Conservation (phyloP, 208 protist genomes). For the Trypanosoma platydactyli region DNA sequence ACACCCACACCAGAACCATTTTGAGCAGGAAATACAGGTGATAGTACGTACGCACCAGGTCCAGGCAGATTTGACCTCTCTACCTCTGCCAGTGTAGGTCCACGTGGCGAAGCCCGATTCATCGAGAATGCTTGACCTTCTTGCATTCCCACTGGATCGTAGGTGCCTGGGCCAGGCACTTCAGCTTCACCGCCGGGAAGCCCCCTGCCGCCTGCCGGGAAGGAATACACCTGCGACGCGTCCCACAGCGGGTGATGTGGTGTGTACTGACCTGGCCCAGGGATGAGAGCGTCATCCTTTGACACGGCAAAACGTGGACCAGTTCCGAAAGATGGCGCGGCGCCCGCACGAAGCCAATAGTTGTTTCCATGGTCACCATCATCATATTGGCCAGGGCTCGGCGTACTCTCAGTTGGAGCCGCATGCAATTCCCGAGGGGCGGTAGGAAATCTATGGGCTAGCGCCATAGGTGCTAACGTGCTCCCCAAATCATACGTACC, state of each 20-base stretch:
- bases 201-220: slow-evolving; percentile 11
- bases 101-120: slow-evolving; percentile 19
- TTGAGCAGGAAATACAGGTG: slow-evolving; percentile 20
- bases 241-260: slow-evolving; percentile 27
- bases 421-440: slow-evolving; percentile 23
- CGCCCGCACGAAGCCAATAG: neutral
- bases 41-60: slow-evolving; percentile 29
- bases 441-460: slow-evolving; percentile 32
- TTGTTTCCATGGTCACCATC: neutral
- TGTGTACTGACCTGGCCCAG: slow-evolving; percentile 30
- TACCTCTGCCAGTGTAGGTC: slow-evolving; percentile 14
- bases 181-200: neutral
- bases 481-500: slow-evolving; percentile 24
- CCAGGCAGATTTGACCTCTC: slow-evolving; percentile 22
- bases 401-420: slow-evolving; percentile 2
- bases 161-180: slow-evolving; percentile 26
- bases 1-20: slow-evolving; percentile 6
- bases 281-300: slow-evolving; percentile 3
- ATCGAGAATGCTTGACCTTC: slow-evolving; percentile 18
- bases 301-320: slow-evolving; percentile 15
- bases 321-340: slow-evolving; percentile 20
- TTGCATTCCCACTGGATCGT: slow-evolving; percentile 2
- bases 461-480: neutral
- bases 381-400: slow-evolving; percentile 39
- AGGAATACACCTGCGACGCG: slow-evolving; percentile 27